phyloP scores from a whole-genome alignment of 805 yeast genomes.

The Nakazawaea anatomiae region DNA sequence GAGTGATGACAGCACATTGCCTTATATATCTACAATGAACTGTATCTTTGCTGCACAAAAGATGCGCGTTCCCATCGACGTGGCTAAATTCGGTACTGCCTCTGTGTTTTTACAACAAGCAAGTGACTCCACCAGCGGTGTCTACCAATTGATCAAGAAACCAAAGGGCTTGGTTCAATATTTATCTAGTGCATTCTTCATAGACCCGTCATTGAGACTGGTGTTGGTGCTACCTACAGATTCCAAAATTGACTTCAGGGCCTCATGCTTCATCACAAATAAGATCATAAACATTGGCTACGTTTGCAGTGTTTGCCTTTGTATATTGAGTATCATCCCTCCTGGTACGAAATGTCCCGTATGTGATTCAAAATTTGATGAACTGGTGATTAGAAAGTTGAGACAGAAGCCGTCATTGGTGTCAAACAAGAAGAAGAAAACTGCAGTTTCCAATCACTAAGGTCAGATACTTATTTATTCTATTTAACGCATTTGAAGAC shows the following conservation, averaged over 20 bases:
- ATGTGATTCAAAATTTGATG: constrained; percentile 76
- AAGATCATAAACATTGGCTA: constrained; percentile 87
- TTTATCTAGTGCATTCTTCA: constrained; percentile 71
- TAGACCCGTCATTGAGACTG: constrained; percentile 80
- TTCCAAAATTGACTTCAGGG: constrained; percentile 84
- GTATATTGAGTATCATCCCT: constrained; percentile 71
- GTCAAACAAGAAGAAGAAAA: background rate
- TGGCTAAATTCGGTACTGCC: constrained; percentile 68
- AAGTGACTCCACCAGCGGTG: constrained; percentile 89
- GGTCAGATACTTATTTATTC: background rate
- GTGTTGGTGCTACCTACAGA: constrained; percentile 76
- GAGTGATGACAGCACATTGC: constrained; percentile 68
- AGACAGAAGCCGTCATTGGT: constrained; percentile 44
- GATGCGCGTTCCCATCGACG: constrained; percentile 83
- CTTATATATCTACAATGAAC: constrained; percentile 92
- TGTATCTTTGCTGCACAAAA: constrained; percentile 94
- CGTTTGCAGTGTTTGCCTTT: constrained; percentile 91
- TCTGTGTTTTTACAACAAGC: constrained; percentile 93
- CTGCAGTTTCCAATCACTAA: background rate
- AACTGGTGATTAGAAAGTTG: constrained; percentile 49
- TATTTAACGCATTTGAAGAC: background rate
- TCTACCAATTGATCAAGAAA: constrained; percentile 63
- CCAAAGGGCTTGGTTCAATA: constrained; percentile 81
- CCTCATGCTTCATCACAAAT: constrained; percentile 91
- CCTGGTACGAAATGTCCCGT: constrained; percentile 71